Evolutionary conservation across 345 rosid genomes (phyloP).

Genomic region (Reutealis trisperma): DNA sequence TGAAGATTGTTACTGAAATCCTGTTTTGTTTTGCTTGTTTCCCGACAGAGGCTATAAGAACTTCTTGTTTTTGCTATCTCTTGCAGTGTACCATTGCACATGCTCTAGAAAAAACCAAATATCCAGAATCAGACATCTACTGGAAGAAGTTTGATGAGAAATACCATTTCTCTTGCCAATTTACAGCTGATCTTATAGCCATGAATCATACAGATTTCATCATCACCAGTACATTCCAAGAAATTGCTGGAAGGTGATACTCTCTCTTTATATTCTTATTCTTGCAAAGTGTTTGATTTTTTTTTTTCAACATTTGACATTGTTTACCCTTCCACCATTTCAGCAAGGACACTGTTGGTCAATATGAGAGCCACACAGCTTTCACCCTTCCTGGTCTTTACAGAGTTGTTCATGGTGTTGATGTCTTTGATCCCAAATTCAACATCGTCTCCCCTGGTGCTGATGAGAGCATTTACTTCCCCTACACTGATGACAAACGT

Average conservation of each 20-base stretch:
- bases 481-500: constrained; percentile 56
- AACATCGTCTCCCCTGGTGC: constrained; percentile 91
- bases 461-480: constrained; percentile 71
- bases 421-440: constrained; percentile 86
- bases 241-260: constrained; percentile 91
- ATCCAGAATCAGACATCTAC: constrained; percentile 92
- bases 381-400: constrained; percentile 91
- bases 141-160: constrained; percentile 92
- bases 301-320: neutral
- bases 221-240: constrained; percentile 98
- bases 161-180: constrained; percentile 95
- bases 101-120: constrained; percentile 93
- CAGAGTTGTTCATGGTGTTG: constrained; percentile 86
- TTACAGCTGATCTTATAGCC: constrained; percentile 89
- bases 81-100: constrained; percentile 93
- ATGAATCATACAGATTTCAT: constrained; percentile 98
- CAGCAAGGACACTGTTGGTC: constrained; percentile 89
- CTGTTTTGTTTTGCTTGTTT: neutral
- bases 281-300: neutral
- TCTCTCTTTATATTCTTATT: neutral
- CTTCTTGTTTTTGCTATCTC: neutral
- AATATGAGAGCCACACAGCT: constrained; percentile 88
- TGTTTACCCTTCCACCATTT: constrained; percentile 13
- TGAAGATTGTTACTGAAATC: neutral
- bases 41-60: neutral